phyloP scores from a whole-genome alignment of 2,329 filamentous ascomycete genomes.

The Fusarium dimerum region DNA sequence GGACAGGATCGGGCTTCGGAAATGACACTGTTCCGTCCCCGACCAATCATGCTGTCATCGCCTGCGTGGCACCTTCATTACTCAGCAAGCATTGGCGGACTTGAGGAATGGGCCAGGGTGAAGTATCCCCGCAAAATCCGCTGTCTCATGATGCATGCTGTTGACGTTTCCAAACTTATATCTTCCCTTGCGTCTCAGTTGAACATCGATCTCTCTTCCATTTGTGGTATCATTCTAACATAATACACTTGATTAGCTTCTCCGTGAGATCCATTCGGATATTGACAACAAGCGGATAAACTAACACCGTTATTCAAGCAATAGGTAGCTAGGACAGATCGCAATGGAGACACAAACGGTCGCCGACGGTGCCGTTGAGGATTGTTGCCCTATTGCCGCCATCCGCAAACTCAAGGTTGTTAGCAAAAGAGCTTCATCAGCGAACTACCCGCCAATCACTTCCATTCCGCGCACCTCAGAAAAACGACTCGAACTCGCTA shows the following conservation, averaged over 20 bases:
- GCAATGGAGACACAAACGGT: slow-evolving; percentile 16
- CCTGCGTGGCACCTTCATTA: background rate
- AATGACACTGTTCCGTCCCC: background rate
- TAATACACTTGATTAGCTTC: background rate
- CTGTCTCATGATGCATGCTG: background rate
- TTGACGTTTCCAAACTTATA: no score
- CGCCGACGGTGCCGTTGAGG: slow-evolving; percentile 5
- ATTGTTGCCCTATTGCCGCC: slow-evolving; percentile 15
- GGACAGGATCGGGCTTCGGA: background rate
- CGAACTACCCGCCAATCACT: slow-evolving; percentile 31
- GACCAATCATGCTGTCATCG: background rate
- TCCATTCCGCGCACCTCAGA: slow-evolving; percentile 36
- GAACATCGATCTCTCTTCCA: background rate
- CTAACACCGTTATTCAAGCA: background rate
- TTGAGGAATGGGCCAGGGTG: background rate
- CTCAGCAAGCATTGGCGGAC: background rate
- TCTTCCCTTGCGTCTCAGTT: background rate
- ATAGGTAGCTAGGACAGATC: background rate
- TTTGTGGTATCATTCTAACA: background rate
- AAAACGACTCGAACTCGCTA: slow-evolving; percentile 31
- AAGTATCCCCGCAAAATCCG: background rate
- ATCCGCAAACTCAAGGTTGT: slow-evolving; percentile 28
- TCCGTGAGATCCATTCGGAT: background rate
- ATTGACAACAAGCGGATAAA: background rate
- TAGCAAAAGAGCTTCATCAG: slow-evolving; percentile 17